Evolutionary conservation across 2,329 filamentous ascomycete genomes (phyloP), one percentile per base, ranked within the genome.

Genomic region (Penicillium sp.): DNA sequence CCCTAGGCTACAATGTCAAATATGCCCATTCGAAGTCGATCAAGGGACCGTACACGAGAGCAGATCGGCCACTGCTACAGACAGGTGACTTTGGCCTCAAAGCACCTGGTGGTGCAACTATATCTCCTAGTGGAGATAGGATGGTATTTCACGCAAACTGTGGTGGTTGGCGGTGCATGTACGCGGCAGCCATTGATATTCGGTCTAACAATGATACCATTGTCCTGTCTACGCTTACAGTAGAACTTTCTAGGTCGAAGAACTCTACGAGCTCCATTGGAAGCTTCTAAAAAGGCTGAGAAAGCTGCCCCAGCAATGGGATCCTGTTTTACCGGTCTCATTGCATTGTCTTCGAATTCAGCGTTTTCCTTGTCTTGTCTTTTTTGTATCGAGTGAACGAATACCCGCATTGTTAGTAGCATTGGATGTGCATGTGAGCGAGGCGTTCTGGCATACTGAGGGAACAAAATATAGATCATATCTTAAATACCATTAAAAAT

Each of bases 1-100:
- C 79, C 9, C 70, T 79, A 6, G 66, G 68, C 21, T 88, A 88
- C 68, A 79, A 86, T 63, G 76, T 86, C 21, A 81, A 81, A 55
- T 88, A 86, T 64, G 85, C 85, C 3, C 80, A 80, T 19, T 74
- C 80, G 2, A 66, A 56, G 13, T 68, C 68, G 9, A 57, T 77
- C 44, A 60, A 59, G 27, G 75, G 76, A 0, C 72, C 74, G 1
- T 77, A 77, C 51, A 68, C 56, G 2, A 70, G 71, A 44, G 68
- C 69, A 5, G 29, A 50, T 22, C 61, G 64, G 5, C 65, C 74
- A 9, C 57, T 78, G 49, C 61, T 78, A 26, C 62, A 69, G 46
- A 72, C 71, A 1, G 67, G 62, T 5, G 70, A 71, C 47, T 70
- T 65, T 35, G 60, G 56, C 3, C 60, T 71, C 4, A 48, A 52